phyloP scores from a whole-genome alignment of 2,329 filamentous ascomycete genomes.

The Hymenotorrendiella dingleyae region DNA sequence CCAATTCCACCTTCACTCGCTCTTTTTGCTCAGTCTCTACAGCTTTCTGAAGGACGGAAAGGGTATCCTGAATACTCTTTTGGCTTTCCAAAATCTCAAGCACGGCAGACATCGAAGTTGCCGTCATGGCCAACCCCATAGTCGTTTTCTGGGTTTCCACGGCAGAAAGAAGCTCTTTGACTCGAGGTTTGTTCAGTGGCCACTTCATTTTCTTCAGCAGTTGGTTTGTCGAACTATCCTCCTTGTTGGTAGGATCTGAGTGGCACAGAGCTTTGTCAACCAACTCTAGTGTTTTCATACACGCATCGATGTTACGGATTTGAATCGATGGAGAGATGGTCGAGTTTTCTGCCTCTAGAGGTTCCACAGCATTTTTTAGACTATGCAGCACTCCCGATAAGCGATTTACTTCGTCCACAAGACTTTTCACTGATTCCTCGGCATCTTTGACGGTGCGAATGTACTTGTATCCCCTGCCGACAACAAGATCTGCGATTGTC shows the following conservation, averaged over 20 bases:
- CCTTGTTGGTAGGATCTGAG: no score
- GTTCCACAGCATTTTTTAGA: background rate
- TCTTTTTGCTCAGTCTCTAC: no score
- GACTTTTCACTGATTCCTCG: background rate
- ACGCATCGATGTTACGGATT: constrained; percentile 12
- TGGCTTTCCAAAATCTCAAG: no score
- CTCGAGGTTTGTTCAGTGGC: constrained; percentile 9
- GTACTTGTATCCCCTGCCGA: constrained; percentile 4
- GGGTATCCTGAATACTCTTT: no score
- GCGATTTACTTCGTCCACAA: constrained; percentile 2
- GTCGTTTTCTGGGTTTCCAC: constrained; percentile 15
- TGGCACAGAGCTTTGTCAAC: no score
- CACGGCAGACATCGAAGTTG: constrained; percentile 12
- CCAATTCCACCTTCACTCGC: no score
- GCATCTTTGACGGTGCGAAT: constrained; percentile 4
- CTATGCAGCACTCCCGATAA: constrained; percentile 7
- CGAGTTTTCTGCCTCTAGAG: background rate
- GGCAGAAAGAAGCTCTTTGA: constrained; percentile 10
- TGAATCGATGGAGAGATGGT: constrained; percentile 4
- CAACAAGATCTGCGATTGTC: constrained; percentile 5
- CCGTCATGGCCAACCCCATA: constrained; percentile 13
- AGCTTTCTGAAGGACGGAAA: no score
- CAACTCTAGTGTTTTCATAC: constrained; percentile 11
- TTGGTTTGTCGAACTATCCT: constrained; percentile 6
- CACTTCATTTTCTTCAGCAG: constrained; percentile 13